Evolutionary conservation across 768 basidiomycete species (phyloP).

Genomic region (Krasilnikovozyma curviuscula): DNA sequence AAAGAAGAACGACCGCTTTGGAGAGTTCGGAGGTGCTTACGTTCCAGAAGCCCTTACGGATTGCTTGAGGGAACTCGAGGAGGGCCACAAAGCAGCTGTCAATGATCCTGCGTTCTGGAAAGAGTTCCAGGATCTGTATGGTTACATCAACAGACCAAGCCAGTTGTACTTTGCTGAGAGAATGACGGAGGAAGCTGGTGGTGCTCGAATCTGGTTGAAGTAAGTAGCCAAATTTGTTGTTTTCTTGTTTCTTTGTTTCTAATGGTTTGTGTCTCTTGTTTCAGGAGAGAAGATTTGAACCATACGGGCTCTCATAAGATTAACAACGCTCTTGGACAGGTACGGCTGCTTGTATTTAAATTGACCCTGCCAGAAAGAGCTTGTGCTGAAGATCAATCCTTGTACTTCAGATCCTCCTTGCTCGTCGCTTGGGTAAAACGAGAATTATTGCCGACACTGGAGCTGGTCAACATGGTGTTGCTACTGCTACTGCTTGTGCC

Average conservation of each 20-base stretch:
- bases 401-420: constrained; percentile 81
- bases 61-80: constrained; percentile 68
- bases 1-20: constrained; percentile 52
- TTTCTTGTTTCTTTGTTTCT: background rate
- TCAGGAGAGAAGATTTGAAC: constrained; percentile 36
- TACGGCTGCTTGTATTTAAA: constrained; percentile 21
- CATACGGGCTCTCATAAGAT: constrained; percentile 99
- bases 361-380: no score
- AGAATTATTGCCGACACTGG: constrained; percentile 98
- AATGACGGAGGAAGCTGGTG: constrained; percentile 71
- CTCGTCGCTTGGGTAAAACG: constrained; percentile 81
- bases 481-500: constrained; percentile 94
- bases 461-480: constrained; percentile 96
- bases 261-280: background rate
- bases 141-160: constrained; percentile 88
- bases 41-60: constrained; percentile 94
- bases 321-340: constrained; percentile 95
- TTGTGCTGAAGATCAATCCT: no score
- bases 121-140: constrained; percentile 68
- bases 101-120: constrained; percentile 87
- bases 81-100: constrained; percentile 69
- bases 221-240: no score
- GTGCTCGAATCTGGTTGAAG: constrained; percentile 95
- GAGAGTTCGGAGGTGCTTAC: constrained; percentile 90
- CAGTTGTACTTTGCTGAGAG: constrained; percentile 79